Conservation (phyloP, 306 rosid species). For the Phaseolus lunatus region DNA sequence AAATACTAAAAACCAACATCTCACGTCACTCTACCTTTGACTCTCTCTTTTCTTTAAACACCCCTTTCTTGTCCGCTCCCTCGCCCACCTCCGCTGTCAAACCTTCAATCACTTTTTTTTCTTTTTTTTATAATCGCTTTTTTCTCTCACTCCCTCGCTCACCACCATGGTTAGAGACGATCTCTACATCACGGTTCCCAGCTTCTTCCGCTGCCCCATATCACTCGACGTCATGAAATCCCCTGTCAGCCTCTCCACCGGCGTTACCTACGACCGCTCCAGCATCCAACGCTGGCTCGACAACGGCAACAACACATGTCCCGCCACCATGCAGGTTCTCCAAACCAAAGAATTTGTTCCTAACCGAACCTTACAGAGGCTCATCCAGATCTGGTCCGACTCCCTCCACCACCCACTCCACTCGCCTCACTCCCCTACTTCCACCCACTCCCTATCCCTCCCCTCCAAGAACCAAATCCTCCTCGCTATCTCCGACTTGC, state of each 20-base stretch:
- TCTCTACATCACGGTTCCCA: constrained; percentile 73
- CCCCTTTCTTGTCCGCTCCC: constrained; percentile 44
- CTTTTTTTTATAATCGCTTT: background rate
- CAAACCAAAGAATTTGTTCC: constrained; percentile 80
- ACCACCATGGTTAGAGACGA: constrained; percentile 75
- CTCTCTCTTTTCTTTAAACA: constrained; percentile 72
- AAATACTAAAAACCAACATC: constrained; percentile 42
- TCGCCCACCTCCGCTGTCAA: constrained; percentile 39
- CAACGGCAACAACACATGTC: constrained; percentile 94
- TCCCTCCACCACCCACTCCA: constrained; percentile 55
- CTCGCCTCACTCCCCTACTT: constrained; percentile 47
- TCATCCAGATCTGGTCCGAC: constrained; percentile 94
- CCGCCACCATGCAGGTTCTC: constrained; percentile 96
- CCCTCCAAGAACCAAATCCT: constrained; percentile 54
- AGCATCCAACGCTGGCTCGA: constrained; percentile 97
- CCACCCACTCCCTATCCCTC: constrained; percentile 2
- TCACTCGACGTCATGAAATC: constrained; percentile 91
- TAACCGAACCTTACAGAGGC: constrained; percentile 80
- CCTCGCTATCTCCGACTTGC: constrained; percentile 46
- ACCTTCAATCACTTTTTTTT: too few relatives aligned
- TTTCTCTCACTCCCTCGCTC: background rate
- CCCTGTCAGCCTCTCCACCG: constrained; percentile 94
- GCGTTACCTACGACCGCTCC: constrained; percentile 95
- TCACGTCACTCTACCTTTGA: constrained; percentile 91
- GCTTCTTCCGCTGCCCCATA: constrained; percentile 85